Evolutionary conservation across 345 rosid genomes (phyloP), one percentile per base, ranked within the genome.

Genomic region (Gossypium longicalyx): DNA sequence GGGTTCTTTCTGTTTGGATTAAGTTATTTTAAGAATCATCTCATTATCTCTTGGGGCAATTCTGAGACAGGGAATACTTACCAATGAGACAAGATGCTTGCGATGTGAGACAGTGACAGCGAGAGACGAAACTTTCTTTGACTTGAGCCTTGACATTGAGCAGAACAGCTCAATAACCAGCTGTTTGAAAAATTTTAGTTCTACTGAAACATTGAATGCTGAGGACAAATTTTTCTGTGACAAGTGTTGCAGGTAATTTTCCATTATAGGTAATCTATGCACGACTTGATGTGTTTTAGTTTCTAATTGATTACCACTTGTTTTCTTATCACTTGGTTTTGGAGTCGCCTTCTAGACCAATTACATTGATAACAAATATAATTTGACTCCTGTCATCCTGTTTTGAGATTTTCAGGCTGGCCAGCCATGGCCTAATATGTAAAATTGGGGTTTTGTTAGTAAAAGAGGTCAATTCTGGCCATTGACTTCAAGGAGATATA

Each of bases 171-270:
- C 99, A 7, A 93, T 96, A 82, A 93, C 99, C 65, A 93, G 99
- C 88, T 96, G 99, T 81, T 81, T 96, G 91, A 96, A 96, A 80
- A 96, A 96, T 82, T 96, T 96, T 80, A 96, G 99, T 83, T 96
- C 99, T 57, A 96, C 99, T 12, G 99, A 96, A 86, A 96, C 99
- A n/a, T 84, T 96, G 82, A 94, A 96, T 73, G 97, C 98, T 1
- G 98, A 96, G 80, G 99, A 96, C 82, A 93, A 96, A 78, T 96
- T 96, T 80, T 96, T 96, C 86, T 91, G 99, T 84, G 99, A 96
- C 89, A 93, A 96, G 78, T 96, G 99, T 91, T 90, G 99, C 97
- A 93, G 98, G 99, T 93, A 75, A 29, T 77, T 70, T 57, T 52
- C 29, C 79, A 59, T 77, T 43, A 16, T 23, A 38, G 6, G 17